phyloP scores from a whole-genome alignment of 2,329 filamentous ascomycete species.

The Scedosporium aurantiacum region DNA sequence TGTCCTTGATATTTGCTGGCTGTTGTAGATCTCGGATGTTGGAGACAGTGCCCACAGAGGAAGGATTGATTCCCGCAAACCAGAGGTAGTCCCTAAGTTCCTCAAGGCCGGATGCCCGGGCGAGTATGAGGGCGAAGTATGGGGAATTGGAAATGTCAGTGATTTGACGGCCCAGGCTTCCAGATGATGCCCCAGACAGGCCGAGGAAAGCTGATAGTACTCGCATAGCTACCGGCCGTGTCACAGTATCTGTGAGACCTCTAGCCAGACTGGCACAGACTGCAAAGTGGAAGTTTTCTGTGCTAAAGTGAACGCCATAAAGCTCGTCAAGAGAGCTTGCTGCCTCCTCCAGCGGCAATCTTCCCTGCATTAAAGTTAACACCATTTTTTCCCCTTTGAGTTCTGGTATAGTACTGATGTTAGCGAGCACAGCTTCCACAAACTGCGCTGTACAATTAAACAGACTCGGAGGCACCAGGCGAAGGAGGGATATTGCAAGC shows the following conservation, averaged over 20 bases:
- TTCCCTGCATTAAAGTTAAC: slow-evolving; percentile 48
- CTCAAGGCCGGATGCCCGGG: slow-evolving; percentile 43
- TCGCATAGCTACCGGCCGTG: slow-evolving; percentile 45
- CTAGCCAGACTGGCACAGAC: slow-evolving; percentile 53
- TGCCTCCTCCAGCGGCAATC: slow-evolving; percentile 49
- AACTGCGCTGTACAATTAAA: slow-evolving; percentile 58
- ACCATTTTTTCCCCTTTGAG: slow-evolving; percentile 50
- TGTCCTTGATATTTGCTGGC: slow-evolving; percentile 40
- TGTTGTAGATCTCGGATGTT: slow-evolving; percentile 31
- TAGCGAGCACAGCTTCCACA: slow-evolving; percentile 52
- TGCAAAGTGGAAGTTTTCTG: slow-evolving; percentile 56
- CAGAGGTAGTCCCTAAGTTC: slow-evolving; percentile 53
- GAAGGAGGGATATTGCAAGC: slow-evolving; percentile 55
- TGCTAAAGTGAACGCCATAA: slow-evolving; percentile 54
- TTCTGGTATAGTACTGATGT: slow-evolving; percentile 50
- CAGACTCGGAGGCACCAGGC: slow-evolving; percentile 49
- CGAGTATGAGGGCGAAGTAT: slow-evolving; percentile 49
- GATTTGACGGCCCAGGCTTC: slow-evolving; percentile 18
- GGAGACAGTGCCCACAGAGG: slow-evolving; percentile 27
- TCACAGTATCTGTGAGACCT: slow-evolving; percentile 51
- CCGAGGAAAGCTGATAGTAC: slow-evolving; percentile 50
- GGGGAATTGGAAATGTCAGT: slow-evolving; percentile 29
- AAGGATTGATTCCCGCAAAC: slow-evolving; percentile 42
- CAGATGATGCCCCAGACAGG: slow-evolving; percentile 17
- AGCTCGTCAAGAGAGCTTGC: slow-evolving; percentile 51